Conservation (phyloP, 1,284 basidiomycete species). For the Trametes hirsuta region DNA sequence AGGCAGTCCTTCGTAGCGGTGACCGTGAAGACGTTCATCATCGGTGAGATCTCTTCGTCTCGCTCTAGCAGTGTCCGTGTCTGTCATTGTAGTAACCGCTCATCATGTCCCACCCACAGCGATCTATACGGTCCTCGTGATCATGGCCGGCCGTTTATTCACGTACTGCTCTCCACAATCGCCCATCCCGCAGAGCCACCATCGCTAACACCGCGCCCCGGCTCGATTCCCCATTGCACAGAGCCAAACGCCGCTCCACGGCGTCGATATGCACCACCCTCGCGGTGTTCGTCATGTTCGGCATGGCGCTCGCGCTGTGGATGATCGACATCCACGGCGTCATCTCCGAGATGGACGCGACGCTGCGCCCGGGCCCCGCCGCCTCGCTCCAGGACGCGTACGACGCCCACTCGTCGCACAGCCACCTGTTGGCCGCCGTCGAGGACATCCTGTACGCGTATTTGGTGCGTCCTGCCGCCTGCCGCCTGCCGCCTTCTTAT, state of each 20-base stretch:
- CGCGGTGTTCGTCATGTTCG: conserved; percentile 19
- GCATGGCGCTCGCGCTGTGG: conserved; percentile 18
- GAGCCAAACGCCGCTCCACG: conserved; percentile 2
- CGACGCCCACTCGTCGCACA: not conserved
- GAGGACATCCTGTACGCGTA: conserved; percentile 18
- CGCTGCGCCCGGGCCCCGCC: conserved; percentile 1
- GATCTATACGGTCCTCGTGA: too few species aligned
- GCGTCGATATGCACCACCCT: conserved; percentile 7
- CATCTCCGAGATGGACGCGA: conserved; percentile 9
- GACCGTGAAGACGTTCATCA: not conserved
- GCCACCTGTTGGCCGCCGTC: conserved; percentile 5
- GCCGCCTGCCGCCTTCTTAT: too few species aligned
- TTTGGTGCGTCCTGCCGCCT: conserved; percentile 6
- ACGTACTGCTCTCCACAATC: too few species aligned
- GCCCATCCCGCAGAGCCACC: too few species aligned
- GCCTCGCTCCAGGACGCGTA: conserved; percentile 9
- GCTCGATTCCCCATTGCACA: not conserved
- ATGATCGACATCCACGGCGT: conserved; percentile 20
- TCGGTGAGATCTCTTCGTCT: not conserved
- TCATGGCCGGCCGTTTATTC: too few species aligned
- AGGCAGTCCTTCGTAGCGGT: not conserved
- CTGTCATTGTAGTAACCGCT: too few species aligned
- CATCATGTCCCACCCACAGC: too few species aligned
- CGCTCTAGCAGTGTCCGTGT: too few species aligned
- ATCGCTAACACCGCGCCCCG: too few species aligned